These are phyloP conservation scores for Dichotomopilus funicola DNA, from an alignment of 2,329 filamentous ascomycete genomes.

Conservation along the genomic window DNA sequence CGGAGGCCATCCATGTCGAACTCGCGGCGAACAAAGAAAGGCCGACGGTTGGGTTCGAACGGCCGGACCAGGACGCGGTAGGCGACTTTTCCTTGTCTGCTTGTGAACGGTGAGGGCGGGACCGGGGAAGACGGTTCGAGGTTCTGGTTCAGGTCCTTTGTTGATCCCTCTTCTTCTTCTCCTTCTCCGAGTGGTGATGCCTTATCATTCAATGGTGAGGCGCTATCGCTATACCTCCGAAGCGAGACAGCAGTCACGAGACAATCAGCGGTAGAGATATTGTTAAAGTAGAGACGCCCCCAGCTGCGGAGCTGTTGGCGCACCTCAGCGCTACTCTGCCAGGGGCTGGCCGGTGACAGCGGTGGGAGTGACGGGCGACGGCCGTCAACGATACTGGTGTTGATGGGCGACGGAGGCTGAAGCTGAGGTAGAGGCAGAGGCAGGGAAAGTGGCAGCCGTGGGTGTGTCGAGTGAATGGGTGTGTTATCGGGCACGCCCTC, in stretches of 20 bases:
- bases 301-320: conserved; percentile 35
- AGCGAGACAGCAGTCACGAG: conserved; percentile 39
- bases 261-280: conserved; percentile 37
- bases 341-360: conserved; percentile 1
- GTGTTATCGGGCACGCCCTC: conserved; percentile 17
- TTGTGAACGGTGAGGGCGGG: too few species aligned
- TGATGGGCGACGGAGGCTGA: too few species aligned
- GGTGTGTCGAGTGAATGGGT: conserved; percentile 8
- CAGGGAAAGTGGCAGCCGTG: background rate
- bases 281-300: conserved; percentile 37
- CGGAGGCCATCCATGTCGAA: conserved; percentile 45
- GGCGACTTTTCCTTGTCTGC: conserved; percentile 23
- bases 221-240: conserved; percentile 29
- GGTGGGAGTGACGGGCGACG: conserved; percentile 25
- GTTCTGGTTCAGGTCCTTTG: too few species aligned
- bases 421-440: too few species aligned
- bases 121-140: too few species aligned
- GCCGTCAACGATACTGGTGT: conserved; percentile 13
- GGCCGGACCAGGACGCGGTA: conserved; percentile 42
- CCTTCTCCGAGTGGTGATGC: background rate
- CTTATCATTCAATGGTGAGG: conserved; percentile 14
- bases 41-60: conserved; percentile 33
- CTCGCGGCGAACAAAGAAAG: conserved; percentile 43
- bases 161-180: too few species aligned
- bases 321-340: conserved; percentile 22